Base-by-base conservation (phyloP, 2,329 filamentous ascomycete genomes). In the Mycosphaerella sp. region DNA sequence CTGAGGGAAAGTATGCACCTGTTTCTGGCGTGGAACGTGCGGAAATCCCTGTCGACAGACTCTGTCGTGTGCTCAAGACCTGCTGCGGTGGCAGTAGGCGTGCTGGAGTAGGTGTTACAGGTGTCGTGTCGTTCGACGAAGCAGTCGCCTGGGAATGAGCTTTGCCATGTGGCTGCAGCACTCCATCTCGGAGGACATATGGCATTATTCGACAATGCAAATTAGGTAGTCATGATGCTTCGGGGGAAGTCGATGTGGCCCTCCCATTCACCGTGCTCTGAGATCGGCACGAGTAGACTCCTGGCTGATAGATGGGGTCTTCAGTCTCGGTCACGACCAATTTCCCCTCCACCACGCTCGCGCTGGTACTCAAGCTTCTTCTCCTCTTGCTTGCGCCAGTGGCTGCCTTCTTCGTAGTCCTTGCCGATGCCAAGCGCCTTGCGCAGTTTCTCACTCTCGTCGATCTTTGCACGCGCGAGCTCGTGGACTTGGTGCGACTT, bases 401-500 rank as follows among this genome's bases (percentile, higher is more conserved):
- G 87, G 44, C 84, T 80, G 5, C 88, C 89, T 69, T 94, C 88
- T 66, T 91, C 84, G 63, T 93, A 93, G 67, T 91, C 79, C 66
- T 85, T 84, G 65, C 84, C 84, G 63, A 97, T 95, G 44, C 89
- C 90, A 59, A 98, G 75, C 6, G 93, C 93, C 70, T 78, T 87
- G 58, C 91, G 76, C 67, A 98, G 74, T 62, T 87, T 80, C 72
- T 97, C 90, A 70, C 86, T 95, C 77, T 98, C 93, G 68, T 88
- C 86, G 61, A 95, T 91, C 79, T 98, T 98, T 54, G 91, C 93
- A 64, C 93, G 87, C 14, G 93, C 93, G 68, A 95, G 78, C 72
- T 97, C 93, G 73, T 98, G 93, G 16, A 97, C 89, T 71, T 97
- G 89, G 71, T 97, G 89, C 59, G 84, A 78, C 73, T 97, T 98